A percentile compares a stretch with the other conserved stretches of the same genome.
Conservation (phyloP, 2,329 filamentous ascomycete species). For the Sordariomycetes sp. region DNA sequence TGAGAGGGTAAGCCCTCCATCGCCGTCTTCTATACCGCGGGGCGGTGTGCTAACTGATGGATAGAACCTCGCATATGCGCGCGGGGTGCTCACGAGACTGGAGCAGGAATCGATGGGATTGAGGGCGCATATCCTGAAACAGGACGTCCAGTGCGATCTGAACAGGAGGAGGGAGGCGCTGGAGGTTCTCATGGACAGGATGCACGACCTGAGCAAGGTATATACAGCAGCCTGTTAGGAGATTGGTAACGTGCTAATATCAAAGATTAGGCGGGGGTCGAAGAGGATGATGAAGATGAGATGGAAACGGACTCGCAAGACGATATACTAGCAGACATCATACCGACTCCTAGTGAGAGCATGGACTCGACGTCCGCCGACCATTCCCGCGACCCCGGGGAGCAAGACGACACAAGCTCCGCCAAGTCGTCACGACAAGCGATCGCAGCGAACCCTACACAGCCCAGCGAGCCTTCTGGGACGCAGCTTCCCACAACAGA, state of each 20-base stretch:
- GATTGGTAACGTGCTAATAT: background rate
- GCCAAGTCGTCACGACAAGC: slow-evolving; percentile 12
- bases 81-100: slow-evolving; percentile 26
- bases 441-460: slow-evolving; percentile 9
- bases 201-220: slow-evolving; percentile 56
- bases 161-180: slow-evolving; percentile 51
- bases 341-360: slow-evolving; percentile 40
- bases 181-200: slow-evolving; percentile 49
- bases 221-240: background rate
- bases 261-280: background rate
- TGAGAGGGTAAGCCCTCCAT: slow-evolving; percentile 1
- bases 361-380: slow-evolving; percentile 19
- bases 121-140: slow-evolving; percentile 40
- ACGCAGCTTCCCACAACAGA: background rate
- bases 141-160: slow-evolving; percentile 42
- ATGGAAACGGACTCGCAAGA: slow-evolving; percentile 35
- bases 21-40: background rate
- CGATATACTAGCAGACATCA: slow-evolving; percentile 40
- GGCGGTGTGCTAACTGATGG: slow-evolving; percentile 16
- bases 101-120: slow-evolving; percentile 18
- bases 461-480: background rate
- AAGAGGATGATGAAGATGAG: slow-evolving; percentile 19
- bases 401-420: slow-evolving; percentile 19
- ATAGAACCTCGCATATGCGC: slow-evolving; percentile 44
- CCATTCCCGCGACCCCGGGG: slow-evolving; percentile 12